Base-by-base conservation (phyloP, 805 yeast genomes). In the Metschnikowia lachancei region DNA sequence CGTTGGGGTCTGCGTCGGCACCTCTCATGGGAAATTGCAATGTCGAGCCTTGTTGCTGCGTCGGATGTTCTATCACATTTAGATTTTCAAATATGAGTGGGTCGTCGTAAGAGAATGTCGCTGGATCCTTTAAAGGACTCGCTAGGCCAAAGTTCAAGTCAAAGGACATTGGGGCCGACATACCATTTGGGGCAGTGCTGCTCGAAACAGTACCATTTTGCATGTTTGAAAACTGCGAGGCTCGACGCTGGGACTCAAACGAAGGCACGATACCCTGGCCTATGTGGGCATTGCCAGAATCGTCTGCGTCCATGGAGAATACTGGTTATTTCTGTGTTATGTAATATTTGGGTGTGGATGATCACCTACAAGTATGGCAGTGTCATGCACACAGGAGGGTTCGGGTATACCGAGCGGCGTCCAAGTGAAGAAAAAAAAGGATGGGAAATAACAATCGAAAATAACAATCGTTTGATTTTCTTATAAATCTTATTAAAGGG, bases 101-200 rank as follows among this genome's bases (percentile, higher is more conserved):
- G 18, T 46, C 49, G 16, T 41, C 39, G 30, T 46, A 46, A 13
- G 20, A 17, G 11, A 46, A 46, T 3, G 45, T 36, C 9, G 41
- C 35, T 9, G 49, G 35, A 18, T 46, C 45, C 7, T 41, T 41
- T 12, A 41, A 13, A 14, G 45, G 49, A 30, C 42, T 33, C 31
- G 45, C 45, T 9, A 41, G 42, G 9, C 42, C 45, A n/a, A 20
- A 41, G 29, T 46, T 28, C 13, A 40, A n/a, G 18, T 36, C 36
- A 12, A 20, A 40, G 16, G 31, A 29, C 29, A 33, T 33, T 6
- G 36, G 14, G 20, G 13, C 22, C 22, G 40, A 14, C 20, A 8
- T n/a, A n/a, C 17, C 28, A 12, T 22, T 22, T 12, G 29, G 12
- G 17, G 29, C 28, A 20, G 6, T 12, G 19, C 17, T 14, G 22